Conservation (phyloP, 2,329 filamentous ascomycete species). For the Malbranchea zuffiana region DNA sequence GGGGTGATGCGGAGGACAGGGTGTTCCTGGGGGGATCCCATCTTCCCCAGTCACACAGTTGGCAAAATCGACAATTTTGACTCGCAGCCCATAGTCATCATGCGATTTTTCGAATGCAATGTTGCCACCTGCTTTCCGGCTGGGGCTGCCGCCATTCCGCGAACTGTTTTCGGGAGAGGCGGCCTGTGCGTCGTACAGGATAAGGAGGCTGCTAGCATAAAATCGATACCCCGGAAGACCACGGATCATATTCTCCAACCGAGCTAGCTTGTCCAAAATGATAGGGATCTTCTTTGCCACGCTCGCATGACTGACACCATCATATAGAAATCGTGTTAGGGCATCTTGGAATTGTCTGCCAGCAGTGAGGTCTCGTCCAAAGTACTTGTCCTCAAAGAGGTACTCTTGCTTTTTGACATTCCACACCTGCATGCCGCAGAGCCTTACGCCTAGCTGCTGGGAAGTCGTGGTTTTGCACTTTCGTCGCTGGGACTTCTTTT, state of each 20-base stretch:
- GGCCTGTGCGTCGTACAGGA: conserved; percentile 82
- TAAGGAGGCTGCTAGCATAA: conserved; percentile 86
- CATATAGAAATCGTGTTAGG: conserved; percentile 79
- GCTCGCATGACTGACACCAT: conserved; percentile 70
- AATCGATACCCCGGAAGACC: conserved; percentile 77
- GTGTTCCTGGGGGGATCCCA: conserved; percentile 42
- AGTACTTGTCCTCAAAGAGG: conserved; percentile 97
- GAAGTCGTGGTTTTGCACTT: conserved; percentile 93
- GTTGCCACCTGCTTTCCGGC: conserved; percentile 11
- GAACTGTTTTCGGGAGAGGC: conserved; percentile 18
- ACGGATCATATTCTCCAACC: conserved; percentile 72
- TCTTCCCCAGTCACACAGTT: conserved; percentile 92
- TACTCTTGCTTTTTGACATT: conserved; percentile 73
- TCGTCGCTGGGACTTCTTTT: conserved; percentile 80
- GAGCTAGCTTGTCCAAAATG: conserved; percentile 70
- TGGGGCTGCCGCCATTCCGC: conserved; percentile 18
- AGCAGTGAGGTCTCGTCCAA: conserved; percentile 75
- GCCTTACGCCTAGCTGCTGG: conserved; percentile 75
- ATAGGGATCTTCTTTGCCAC: conserved; percentile 78
- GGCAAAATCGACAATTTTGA: conserved; percentile 97
- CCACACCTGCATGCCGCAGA: conserved; percentile 96
- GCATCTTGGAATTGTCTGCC: conserved; percentile 83
- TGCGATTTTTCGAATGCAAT: conserved; percentile 28
- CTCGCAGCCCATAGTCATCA: conserved; percentile 45
- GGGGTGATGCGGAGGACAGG: conserved; percentile 72